Evolutionary conservation across 164 flowering plant species (phyloP), one percentile per base, ranked within the genome.

Genomic region (Vitis cinerea): DNA sequence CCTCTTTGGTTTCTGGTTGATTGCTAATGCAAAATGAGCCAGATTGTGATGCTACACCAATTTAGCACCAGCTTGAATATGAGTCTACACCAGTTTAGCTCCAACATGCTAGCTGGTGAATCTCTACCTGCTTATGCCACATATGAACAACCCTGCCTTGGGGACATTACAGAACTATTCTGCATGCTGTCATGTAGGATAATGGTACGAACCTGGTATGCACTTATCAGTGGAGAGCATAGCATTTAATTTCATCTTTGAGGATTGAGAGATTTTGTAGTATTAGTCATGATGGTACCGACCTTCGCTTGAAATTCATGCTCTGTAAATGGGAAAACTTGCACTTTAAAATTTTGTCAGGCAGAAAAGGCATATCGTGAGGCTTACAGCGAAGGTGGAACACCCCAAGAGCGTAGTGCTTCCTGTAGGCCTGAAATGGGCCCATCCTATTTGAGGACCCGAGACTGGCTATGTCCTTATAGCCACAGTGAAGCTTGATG

Each of bases 401-500:
- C 70, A 16, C 19, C 81, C n/a, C 75, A 59, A 3, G 81, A 75
- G 62, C 73, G 23, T 19, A 19, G 23, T 19, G 23, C 90, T 10
- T 87, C 74, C 83, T 6, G 89, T 88, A 56, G 94, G 90, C 59
- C 66, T 52, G n/a, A 91, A 88, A 68, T 94, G 99, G 99, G 99
- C 99, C 13, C 99, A 94, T 63, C 94, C 98, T n/a, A 85, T 94
- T 66, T 73, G 94, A 14, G 83, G 84, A 17, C 93, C 94, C 1
- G 97, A 93, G 79, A 76, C 87, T 12, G 99, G 99, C 64, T 93
- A 97, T 63, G 83, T 95, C 56, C 96, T 95, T 64, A 86, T 95
- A 50, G 97, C 99, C 55, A 91, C 97, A 2, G 97, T 91, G 74
- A 90, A 87, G 86, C 96, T 95, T 15, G 99, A 95, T 67, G 93